These are phyloP conservation scores for Collybia nuda DNA, from an alignment of 768 basidiomycete genomes.

Conservation along the genomic window DNA sequence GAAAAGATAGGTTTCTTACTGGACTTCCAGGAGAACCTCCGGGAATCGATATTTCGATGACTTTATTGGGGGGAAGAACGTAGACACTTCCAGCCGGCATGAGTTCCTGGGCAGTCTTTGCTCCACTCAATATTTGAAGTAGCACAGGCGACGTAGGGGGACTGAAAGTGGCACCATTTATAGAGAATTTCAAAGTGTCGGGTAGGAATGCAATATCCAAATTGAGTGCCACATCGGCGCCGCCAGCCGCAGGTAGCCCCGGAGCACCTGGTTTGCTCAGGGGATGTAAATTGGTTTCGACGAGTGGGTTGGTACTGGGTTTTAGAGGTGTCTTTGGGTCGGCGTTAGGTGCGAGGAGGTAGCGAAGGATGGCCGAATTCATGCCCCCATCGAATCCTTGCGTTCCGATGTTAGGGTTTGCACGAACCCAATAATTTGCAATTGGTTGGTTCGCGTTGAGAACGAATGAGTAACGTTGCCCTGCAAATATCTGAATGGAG, in stretches of 20 bases:
- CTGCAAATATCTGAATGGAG: constrained; percentile 32
- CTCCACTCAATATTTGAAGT: constrained; percentile 39
- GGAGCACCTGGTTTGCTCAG: constrained; percentile 20
- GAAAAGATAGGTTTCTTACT: constrained; percentile 13
- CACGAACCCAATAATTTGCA: constrained; percentile 37
- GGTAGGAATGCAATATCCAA: constrained; percentile 11
- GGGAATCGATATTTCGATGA: constrained; percentile 36
- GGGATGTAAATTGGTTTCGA: constrained; percentile 25
- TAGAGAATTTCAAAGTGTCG: constrained; percentile 37
- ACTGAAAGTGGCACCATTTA: constrained; percentile 20
- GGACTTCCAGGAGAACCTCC: constrained; percentile 20
- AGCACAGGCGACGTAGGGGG: constrained; percentile 36
- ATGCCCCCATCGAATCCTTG: constrained; percentile 26
- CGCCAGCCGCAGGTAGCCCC: constrained; percentile 27
- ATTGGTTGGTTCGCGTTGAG: constrained; percentile 34
- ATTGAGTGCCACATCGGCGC: constrained; percentile 27
- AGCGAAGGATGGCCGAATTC: constrained; percentile 44
- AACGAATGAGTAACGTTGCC: constrained; percentile 42
- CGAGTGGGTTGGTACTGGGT: constrained; percentile 17
- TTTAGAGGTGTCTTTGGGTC: constrained; percentile 27
- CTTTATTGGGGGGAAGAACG: constrained; percentile 30
- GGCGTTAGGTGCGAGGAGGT: constrained; percentile 24
- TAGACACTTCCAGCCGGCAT: constrained; percentile 30
- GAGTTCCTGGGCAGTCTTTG: constrained; percentile 24
- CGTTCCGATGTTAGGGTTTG: constrained; percentile 21